Percentiles rank a stretch among this genome's conserved stretches.
Conservation (phyloP, 1,139 yeast genomes). For the Saccharomyces hybrid region DNA sequence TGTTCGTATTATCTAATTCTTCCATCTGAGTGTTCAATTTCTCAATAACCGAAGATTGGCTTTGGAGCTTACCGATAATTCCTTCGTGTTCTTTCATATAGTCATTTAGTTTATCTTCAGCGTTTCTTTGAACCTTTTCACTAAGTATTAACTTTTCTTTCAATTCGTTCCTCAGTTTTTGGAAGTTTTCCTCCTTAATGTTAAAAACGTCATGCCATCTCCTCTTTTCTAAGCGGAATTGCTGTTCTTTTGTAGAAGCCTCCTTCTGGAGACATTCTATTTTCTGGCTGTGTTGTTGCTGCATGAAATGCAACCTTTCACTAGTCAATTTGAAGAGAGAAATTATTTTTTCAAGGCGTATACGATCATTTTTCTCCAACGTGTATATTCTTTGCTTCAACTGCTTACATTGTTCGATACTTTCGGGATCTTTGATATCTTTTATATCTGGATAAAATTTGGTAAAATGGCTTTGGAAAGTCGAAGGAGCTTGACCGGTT, state of each 20-base stretch:
- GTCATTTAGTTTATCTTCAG: background rate
- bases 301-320: background rate
- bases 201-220: background rate
- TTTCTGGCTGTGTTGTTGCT: background rate
- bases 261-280: background rate
- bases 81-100: background rate
- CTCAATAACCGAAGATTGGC: background rate
- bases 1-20: background rate
- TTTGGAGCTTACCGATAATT: background rate
- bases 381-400: background rate
- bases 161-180: conserved; percentile 1
- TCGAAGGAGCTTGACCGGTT: background rate
- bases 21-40: background rate
- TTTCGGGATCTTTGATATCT: background rate
- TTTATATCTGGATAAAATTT: background rate
- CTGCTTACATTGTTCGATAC: background rate
- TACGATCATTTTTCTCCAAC: background rate
- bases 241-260: background rate
- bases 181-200: background rate
- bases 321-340: background rate
- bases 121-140: background rate
- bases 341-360: background rate
- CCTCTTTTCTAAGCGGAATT: background rate
- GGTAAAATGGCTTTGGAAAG: background rate
- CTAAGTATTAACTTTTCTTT: background rate